Percentiles rank a stretch among this genome's conserved stretches.
Evolutionary conservation across 2,329 filamentous ascomycete genomes (phyloP).

Genomic region (Bretziella fagacearum): DNA sequence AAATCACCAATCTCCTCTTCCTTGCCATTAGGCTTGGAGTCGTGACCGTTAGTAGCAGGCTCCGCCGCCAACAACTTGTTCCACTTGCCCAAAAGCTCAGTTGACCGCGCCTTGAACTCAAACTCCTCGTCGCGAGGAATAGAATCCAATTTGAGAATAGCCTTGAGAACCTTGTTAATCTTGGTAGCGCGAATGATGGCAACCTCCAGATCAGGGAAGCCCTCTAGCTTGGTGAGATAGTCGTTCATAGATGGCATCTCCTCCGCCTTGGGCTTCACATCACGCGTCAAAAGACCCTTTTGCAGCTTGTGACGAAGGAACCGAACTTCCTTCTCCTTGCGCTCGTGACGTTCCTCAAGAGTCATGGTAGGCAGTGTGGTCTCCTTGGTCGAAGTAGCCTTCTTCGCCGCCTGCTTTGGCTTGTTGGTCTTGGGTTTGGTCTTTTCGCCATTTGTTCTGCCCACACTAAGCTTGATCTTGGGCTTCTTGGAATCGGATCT

Average conservation of each 20-base stretch:
- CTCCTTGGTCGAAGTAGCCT: constrained; percentile 25
- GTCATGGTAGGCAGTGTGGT: constrained; percentile 30
- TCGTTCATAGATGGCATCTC: constrained; percentile 68
- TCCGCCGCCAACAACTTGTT: constrained; percentile 60
- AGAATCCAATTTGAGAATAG: constrained; percentile 68
- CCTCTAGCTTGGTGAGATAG: constrained; percentile 66
- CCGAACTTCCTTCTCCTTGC: constrained; percentile 63
- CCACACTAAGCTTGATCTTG: constrained; percentile 50
- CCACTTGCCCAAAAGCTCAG: constrained; percentile 72
- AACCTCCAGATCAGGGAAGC: constrained; percentile 62
- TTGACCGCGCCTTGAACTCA: constrained; percentile 71
- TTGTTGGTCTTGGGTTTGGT: constrained; percentile 34
- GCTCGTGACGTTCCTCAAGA: constrained; percentile 38
- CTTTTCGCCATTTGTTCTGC: constrained; percentile 34
- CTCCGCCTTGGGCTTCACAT: constrained; percentile 69
- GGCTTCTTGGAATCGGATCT: constrained; percentile 48
- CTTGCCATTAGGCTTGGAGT: constrained; percentile 25
- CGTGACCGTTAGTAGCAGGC: constrained; percentile 29
- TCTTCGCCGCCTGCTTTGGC: constrained; percentile 35
- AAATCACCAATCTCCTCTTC: constrained; percentile 23
- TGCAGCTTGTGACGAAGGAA: constrained; percentile 91
- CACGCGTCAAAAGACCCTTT: constrained; percentile 75
- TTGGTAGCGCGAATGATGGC: constrained; percentile 81
- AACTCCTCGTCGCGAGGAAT: constrained; percentile 84
- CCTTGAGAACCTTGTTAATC: constrained; percentile 97